These are phyloP conservation scores for Nicotiana rustica DNA, from an alignment of 305 asterid species.

Conservation along the genomic window DNA sequence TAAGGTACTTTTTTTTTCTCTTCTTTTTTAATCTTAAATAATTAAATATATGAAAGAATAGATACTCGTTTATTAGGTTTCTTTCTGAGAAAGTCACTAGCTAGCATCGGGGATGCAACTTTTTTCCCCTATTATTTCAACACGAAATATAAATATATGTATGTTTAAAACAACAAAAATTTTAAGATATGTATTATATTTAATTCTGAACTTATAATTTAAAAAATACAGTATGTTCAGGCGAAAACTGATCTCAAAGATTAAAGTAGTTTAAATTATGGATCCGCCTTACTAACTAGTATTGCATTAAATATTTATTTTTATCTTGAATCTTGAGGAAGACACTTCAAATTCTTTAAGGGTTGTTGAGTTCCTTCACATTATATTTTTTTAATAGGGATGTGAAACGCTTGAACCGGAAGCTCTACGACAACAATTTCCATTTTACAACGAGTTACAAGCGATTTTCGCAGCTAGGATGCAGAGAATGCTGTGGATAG, in stretches of 20 bases:
- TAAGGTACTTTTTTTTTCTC: constrained; percentile 55
- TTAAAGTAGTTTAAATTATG: background rate
- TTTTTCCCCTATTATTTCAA: no score
- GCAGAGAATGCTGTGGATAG: constrained; percentile 94
- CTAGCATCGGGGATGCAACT: background rate
- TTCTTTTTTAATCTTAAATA: background rate
- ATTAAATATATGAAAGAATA: background rate
- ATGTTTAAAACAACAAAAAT: no score
- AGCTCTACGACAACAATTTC: constrained; percentile 85
- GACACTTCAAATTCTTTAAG: background rate
- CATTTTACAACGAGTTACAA: constrained; percentile 85
- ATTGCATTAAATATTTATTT: no score
- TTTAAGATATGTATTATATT: no score
- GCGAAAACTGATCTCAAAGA: no score
- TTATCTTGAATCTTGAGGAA: background rate
- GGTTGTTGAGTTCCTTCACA: background rate
- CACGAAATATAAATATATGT: no score
- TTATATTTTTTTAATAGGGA: constrained; percentile 52
- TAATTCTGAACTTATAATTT: background rate
- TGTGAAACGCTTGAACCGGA: constrained; percentile 86
- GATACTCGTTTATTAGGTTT: constrained; percentile 28
- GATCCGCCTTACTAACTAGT: background rate
- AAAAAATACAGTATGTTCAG: background rate
- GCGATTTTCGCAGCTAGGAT: constrained; percentile 69
- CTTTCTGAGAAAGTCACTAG: constrained; percentile 31